Base-by-base conservation (phyloP, 1,139 yeast genomes). In the Scheffersomyces stambukii region DNA sequence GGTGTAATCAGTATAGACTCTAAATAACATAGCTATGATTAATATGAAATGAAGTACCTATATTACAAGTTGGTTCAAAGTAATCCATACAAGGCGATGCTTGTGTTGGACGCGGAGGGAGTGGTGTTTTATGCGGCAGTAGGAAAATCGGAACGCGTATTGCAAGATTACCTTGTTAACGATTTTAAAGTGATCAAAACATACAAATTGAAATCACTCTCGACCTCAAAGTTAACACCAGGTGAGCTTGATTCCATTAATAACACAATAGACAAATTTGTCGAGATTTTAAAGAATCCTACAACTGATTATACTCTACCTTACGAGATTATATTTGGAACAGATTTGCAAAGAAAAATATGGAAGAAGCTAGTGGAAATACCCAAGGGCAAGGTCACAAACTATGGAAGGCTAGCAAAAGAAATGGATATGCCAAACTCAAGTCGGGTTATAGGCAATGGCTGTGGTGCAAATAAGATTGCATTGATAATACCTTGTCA, bases 401-500 rank as follows among this genome's bases (percentile, higher is more conserved):
- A 40, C 7, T 52, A 52, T 24, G 27, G 37, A 6, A 25, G 38
- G 12, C 27, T 53, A 9, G 55, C 56, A 1, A 24, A 25, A 3
- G 27, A 36, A 1, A 27, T 52, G 27, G 34, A 35, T 12, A 35
- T 42, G 36, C 45, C 49, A 2, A 35, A 23, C 1, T 39, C 50
- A n/a, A 37, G 46, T 19, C 35, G 58, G 13, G 56, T 39, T 0
- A 35, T 54, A 10, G 59, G 55, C 2, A 48, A 46, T 32, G 41
- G 51, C 13, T 43, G 50, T 24, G 56, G 55, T 8, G 44, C 55
- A 2, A 54, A 52, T 28, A 38, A 35, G 21, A 37, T 54, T 16
- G 55, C 58, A 3, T 21, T 50, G 15, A 25, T 52, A 3, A 36
- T 54, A 2, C 59, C 59, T 2, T 52, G 58, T 30, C 58, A 54